Conservation (phyloP, 2,329 filamentous ascomycete species). For the Chaetomiaceae sp. region DNA sequence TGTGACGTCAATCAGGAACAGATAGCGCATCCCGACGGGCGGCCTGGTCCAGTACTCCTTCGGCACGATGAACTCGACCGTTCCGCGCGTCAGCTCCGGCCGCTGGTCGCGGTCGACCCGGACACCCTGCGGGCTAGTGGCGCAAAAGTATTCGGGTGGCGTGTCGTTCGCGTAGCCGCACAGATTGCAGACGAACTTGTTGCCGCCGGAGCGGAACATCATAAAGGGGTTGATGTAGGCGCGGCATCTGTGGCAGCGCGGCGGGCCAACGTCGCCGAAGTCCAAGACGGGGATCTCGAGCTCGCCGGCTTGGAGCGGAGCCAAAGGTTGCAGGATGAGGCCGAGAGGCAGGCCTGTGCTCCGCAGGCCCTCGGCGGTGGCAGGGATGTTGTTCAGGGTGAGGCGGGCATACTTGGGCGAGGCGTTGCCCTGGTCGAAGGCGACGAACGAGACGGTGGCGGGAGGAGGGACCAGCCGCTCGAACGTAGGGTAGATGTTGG, state of each 20-base stretch:
- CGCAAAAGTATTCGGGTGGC: conserved; percentile 83
- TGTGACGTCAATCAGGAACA: conserved; percentile 91
- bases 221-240: conserved; percentile 99
- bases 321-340: conserved; percentile 81
- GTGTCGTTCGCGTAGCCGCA: conserved; percentile 97
- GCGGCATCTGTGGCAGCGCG: conserved; percentile 84
- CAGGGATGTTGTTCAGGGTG: conserved; percentile 88
- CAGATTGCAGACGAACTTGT: conserved; percentile 97
- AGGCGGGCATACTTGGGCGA: conserved; percentile 91
- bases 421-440: conserved; percentile 93
- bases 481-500: conserved; percentile 89
- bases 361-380: conserved; percentile 69
- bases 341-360: conserved; percentile 82
- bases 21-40: conserved; percentile 77
- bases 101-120: conserved; percentile 83
- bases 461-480: conserved; percentile 89
- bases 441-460: conserved; percentile 79
- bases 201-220: conserved; percentile 90
- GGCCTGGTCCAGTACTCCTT: conserved; percentile 99
- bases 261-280: conserved; percentile 86
- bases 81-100: conserved; percentile 83
- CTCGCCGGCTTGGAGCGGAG: conserved; percentile 76
- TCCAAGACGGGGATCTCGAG: conserved; percentile 84
- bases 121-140: conserved; percentile 78
- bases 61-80: conserved; percentile 92